Conservation (phyloP, 441 rosid genomes). For the Populus trichocarpa region DNA sequence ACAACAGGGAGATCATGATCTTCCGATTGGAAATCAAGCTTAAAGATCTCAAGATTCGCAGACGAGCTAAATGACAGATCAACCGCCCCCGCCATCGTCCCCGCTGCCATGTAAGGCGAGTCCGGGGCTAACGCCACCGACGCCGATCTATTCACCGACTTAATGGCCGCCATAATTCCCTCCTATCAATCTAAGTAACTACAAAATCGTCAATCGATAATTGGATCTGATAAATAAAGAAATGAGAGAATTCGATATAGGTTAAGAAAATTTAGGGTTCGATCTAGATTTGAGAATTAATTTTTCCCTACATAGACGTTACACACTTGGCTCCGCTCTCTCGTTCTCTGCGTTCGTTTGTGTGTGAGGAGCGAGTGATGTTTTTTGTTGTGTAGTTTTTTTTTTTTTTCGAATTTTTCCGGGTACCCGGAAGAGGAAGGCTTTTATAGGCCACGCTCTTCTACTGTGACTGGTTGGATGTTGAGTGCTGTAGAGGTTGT, state of each 20-base stretch:
- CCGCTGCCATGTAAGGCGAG: constrained; percentile 94
- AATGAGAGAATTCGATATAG: not conserved
- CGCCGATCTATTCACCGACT: constrained; percentile 89
- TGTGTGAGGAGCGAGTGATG: not conserved
- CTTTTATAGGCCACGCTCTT: not conserved
- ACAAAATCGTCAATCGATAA: not conserved
- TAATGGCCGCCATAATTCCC: constrained; percentile 71
- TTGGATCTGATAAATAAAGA: not conserved
- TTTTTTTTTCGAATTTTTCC: too few species aligned
- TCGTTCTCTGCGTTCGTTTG: not conserved
- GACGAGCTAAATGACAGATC: constrained; percentile 94
- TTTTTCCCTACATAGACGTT: not conserved
- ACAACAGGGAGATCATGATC: constrained; percentile 72
- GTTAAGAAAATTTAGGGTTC: not conserved
- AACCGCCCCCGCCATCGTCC: constrained; percentile 98
- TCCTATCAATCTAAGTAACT: not conserved
- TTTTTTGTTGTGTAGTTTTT: too few species aligned
- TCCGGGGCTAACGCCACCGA: constrained; percentile 90
- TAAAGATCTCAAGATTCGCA: constrained; percentile 91
- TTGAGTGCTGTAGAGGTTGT: not conserved
- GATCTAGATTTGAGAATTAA: not conserved
- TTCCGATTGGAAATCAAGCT: constrained; percentile 89
- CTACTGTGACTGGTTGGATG: too few species aligned
- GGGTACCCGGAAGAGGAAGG: not conserved
- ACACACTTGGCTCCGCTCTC: not conserved